Evolutionary conservation across 768 basidiomycete species (phyloP).

Genomic region (Lactarius hengduanensis): DNA sequence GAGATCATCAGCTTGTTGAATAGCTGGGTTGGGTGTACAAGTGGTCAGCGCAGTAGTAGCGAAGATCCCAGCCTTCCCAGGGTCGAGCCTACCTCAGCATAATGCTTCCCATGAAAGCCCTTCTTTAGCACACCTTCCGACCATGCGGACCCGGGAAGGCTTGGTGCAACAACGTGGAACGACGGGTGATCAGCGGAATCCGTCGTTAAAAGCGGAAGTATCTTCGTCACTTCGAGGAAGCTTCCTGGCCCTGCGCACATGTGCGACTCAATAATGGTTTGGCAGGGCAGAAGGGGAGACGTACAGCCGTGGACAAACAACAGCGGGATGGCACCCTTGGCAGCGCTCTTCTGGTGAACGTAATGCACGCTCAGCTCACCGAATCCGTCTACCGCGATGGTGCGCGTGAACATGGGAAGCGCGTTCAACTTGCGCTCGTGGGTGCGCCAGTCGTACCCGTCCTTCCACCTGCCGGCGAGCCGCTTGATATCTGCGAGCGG

Average conservation of each 20-base stretch:
- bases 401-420: too few relatives aligned
- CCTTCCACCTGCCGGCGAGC: slow-evolving; percentile 27
- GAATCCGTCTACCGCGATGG: not conserved
- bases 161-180: slow-evolving; percentile 34
- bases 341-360: slow-evolving; percentile 35
- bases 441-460: slow-evolving; percentile 34
- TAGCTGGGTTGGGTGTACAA: not conserved
- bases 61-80: not conserved
- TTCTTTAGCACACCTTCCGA: slow-evolving; percentile 30
- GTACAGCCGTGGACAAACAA: slow-evolving; percentile 35
- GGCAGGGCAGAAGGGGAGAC: not conserved
- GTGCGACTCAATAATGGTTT: slow-evolving; percentile 20
- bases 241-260: slow-evolving; percentile 29
- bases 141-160: slow-evolving; percentile 34
- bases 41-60: not conserved
- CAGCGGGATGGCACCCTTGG: slow-evolving; percentile 31
- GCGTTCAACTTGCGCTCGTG: slow-evolving; percentile 18
- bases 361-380: slow-evolving; percentile 34
- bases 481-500: too few relatives aligned
- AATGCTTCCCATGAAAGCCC: slow-evolving; percentile 30
- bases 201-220: slow-evolving; percentile 31
- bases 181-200: slow-evolving; percentile 25
- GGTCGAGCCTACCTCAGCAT: slow-evolving; percentile 29
- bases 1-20: slow-evolving; percentile 14
- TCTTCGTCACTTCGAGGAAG: slow-evolving; percentile 33